These are phyloP conservation scores for Linnemannia elongata DNA, from an alignment of 192 early-diverging fungal genomes.

Conservation along the genomic window DNA sequence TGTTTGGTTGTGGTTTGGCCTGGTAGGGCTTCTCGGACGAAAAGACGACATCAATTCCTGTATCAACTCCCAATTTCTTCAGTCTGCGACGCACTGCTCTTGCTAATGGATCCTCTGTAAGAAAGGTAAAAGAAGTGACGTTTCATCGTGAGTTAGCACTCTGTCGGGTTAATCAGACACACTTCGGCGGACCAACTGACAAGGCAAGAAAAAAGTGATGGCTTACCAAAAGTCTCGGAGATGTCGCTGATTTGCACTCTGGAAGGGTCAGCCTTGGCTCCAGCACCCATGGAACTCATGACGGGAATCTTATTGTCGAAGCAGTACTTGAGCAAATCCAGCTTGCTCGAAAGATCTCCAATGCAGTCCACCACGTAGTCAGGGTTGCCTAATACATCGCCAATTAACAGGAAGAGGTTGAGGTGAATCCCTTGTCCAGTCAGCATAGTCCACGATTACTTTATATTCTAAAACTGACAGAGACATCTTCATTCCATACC, in stretches of 20 bases:
- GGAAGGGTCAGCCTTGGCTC: slow-evolving; percentile 96
- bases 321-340: slow-evolving; percentile 91
- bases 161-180: background rate
- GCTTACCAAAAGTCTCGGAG: slow-evolving; percentile 84
- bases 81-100: slow-evolving; percentile 85
- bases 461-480: background rate
- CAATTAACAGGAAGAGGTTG: background rate
- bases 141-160: no score
- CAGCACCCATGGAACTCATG: slow-evolving; percentile 95
- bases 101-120: slow-evolving; percentile 90
- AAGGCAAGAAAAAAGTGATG: background rate
- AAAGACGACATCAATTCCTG: slow-evolving; percentile 90
- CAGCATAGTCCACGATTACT: background rate
- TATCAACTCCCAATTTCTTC: slow-evolving; percentile 75
- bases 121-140: background rate
- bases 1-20: slow-evolving; percentile 64
- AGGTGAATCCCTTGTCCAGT: background rate
- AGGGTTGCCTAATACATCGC: slow-evolving; percentile 57
- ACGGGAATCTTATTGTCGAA: slow-evolving; percentile 78
- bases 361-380: slow-evolving; percentile 91
- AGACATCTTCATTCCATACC: slow-evolving; percentile 59
- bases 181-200: background rate
- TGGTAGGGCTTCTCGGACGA: slow-evolving; percentile 94
- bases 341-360: slow-evolving; percentile 94
- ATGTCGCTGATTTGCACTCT: slow-evolving; percentile 97